Evolutionary conservation across 2,329 filamentous ascomycete species (phyloP), one percentile per base, ranked within the genome.

Genomic region (Chaetomium sp.): DNA sequence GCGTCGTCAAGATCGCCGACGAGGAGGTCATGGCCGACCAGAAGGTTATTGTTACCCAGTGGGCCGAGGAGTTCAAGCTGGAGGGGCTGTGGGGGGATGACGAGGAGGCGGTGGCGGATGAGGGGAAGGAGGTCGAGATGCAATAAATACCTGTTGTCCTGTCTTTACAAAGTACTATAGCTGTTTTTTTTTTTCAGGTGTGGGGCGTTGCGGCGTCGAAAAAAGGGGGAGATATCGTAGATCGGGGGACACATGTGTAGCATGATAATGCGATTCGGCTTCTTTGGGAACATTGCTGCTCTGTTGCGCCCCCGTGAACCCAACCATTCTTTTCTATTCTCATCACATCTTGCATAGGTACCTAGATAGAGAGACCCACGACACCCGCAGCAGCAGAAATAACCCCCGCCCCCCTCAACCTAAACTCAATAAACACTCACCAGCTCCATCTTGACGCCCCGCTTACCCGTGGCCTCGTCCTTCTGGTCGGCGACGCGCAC

Each of bases 401-500:
- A 19, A n/a, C 16, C 38, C 38, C 4, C 38, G 16, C 9, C 33
- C 16, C 38, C 4, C 7, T 19, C 35, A 38, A 6, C 35, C 12
- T 13, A 12, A 12, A 4, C 35, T 38, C 35, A 71, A 57, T 68
- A 71, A 23, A 67, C 65, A n/a, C 58, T 70, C 19, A 90, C 79
- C 73, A 91, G 75, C 78, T 89, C 87, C 82, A 95, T 84, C 83
- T 89, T 92, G 25, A 93, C 90, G 70, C 91, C 94, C 69, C 95
- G 87, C 88, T 98, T 99, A 63, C 95, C 95, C n/a, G 94, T 97
- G 66, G 87, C 87, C 80, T 96, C 92, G 77, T 99, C 95, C 82
- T 93, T 92, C 74, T 96, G 90, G 75, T 98, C 96, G 72, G 88
- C 91, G 69, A 99, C 93, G 75, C 89, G 87, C 16, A 99, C 94